phyloP scores from a whole-genome alignment of 2,329 filamentous ascomycete genomes.

The Colletotrichum magnum region DNA sequence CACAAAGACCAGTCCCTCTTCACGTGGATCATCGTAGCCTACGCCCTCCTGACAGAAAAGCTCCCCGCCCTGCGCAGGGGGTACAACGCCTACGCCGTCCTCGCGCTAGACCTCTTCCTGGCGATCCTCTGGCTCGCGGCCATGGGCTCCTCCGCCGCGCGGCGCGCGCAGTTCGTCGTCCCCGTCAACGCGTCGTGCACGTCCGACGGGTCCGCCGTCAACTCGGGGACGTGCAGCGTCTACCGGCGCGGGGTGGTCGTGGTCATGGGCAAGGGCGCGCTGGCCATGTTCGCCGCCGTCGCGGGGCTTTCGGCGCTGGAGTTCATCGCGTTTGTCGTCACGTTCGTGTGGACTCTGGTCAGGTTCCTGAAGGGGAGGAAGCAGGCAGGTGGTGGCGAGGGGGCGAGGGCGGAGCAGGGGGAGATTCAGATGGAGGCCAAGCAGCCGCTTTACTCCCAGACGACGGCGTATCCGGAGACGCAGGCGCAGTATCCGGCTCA shows the following conservation, averaged over 20 bases:
- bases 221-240: constrained; percentile 54
- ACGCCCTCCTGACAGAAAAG: constrained; percentile 59
- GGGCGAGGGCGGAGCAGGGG: constrained; percentile 41
- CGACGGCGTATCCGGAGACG: constrained; percentile 37
- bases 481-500: constrained; percentile 30
- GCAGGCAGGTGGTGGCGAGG: constrained; percentile 30
- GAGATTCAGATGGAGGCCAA: constrained; percentile 52
- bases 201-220: constrained; percentile 55
- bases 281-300: constrained; percentile 54
- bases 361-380: constrained; percentile 55
- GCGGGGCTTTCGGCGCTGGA: constrained; percentile 61
- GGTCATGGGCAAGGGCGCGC: constrained; percentile 53
- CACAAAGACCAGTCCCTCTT: constrained; percentile 54
- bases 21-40: constrained; percentile 61
- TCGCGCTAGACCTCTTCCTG: constrained; percentile 60
- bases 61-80: constrained; percentile 48
- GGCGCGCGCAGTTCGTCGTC: constrained; percentile 53
- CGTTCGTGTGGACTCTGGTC: constrained; percentile 53
- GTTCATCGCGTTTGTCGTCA: constrained; percentile 56
- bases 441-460: constrained; percentile 37
- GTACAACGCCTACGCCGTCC: constrained; percentile 62
- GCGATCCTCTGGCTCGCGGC: constrained; percentile 63
- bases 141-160: constrained; percentile 56
- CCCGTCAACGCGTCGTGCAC: constrained; percentile 49
- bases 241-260: constrained; percentile 51